Evolutionary conservation across 2,329 filamentous ascomycete genomes (phyloP).

Genomic region (Capronia epimyces): DNA sequence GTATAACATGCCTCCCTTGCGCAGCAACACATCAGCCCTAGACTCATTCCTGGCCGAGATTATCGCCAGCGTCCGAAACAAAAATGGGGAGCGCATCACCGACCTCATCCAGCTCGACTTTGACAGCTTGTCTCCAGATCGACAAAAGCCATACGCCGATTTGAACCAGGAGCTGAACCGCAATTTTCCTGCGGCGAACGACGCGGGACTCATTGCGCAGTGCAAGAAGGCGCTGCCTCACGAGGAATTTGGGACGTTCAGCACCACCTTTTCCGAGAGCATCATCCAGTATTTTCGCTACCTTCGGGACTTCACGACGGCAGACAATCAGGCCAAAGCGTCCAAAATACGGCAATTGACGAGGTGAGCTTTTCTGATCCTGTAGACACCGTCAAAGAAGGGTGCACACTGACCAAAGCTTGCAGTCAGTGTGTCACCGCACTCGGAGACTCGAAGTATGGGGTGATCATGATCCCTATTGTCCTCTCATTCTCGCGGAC

Average conservation of each 20-base stretch:
- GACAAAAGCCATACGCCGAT: conserved; percentile 25
- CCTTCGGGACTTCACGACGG: conserved; percentile 25
- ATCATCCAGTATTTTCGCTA: conserved; percentile 29
- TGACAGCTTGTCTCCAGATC: conserved; percentile 21
- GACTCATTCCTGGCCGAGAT: conserved; percentile 26
- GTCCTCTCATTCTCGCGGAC: conserved; percentile 76
- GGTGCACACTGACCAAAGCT: background rate
- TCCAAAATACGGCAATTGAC: conserved; percentile 26
- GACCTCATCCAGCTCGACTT: conserved; percentile 28
- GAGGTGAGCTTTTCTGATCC: conserved; percentile 12
- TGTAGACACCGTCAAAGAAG: background rate
- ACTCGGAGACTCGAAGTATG: conserved; percentile 71
- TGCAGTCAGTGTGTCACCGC: conserved; percentile 74
- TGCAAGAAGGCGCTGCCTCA: conserved; percentile 23
- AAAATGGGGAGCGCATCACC: conserved; percentile 26
- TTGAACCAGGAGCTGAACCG: conserved; percentile 25
- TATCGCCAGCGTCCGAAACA: conserved; percentile 16
- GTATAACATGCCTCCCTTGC: conserved; percentile 15
- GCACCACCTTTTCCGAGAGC: conserved; percentile 24
- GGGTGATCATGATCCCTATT: conserved; percentile 74
- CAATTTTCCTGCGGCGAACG: conserved; percentile 21
- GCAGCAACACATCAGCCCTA: conserved; percentile 12
- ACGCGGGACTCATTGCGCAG: conserved; percentile 19
- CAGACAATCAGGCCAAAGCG: conserved; percentile 25
- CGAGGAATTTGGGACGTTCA: conserved; percentile 26